Evolutionary conservation across 768 basidiomycete species (phyloP).

Genomic region (Baorangia bicolor): DNA sequence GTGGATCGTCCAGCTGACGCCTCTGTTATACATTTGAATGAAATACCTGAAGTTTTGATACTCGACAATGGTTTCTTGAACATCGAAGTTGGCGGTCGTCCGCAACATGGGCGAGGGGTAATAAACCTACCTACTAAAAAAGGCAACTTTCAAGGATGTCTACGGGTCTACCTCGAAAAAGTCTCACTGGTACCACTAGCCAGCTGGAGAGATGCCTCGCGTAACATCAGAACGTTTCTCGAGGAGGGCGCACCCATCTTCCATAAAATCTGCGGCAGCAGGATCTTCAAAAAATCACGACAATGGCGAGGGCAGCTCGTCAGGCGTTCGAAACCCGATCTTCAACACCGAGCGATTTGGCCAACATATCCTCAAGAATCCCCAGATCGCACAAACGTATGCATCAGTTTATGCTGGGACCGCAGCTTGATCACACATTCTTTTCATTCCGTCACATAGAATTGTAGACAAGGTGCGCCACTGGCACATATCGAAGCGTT

Average conservation of each 20-base stretch:
- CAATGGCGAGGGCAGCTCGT: slow-evolving; percentile 36
- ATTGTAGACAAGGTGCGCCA: slow-evolving; percentile 59
- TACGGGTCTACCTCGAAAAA: no score
- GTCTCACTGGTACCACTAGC: not conserved
- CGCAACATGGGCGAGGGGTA: not conserved
- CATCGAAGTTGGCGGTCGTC: slow-evolving; percentile 42
- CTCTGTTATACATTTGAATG: not conserved
- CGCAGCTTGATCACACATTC: slow-evolving; percentile 14
- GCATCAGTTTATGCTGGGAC: slow-evolving; percentile 30
- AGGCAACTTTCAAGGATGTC: slow-evolving; percentile 14
- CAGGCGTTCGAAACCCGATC: slow-evolving; percentile 72
- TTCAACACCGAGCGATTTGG: slow-evolving; percentile 96
- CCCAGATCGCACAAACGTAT: slow-evolving; percentile 86
- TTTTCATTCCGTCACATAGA: slow-evolving; percentile 26
- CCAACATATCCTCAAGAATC: slow-evolving; percentile 97
- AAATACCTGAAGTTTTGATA: slow-evolving; percentile 61
- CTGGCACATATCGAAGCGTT: not conserved
- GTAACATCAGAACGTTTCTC: slow-evolving; percentile 76
- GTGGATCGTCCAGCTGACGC: not conserved
- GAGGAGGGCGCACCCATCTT: slow-evolving; percentile 62
- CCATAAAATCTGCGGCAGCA: slow-evolving; percentile 42
- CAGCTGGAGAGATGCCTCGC: slow-evolving; percentile 71
- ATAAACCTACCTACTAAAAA: slow-evolving; percentile 6
- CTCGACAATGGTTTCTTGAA: slow-evolving; percentile 76
- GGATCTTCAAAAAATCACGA: slow-evolving; percentile 41